Evolutionary conservation across 176 grass and related monocot genomes (phyloP).

Genomic region (Lolium rigidum): DNA sequence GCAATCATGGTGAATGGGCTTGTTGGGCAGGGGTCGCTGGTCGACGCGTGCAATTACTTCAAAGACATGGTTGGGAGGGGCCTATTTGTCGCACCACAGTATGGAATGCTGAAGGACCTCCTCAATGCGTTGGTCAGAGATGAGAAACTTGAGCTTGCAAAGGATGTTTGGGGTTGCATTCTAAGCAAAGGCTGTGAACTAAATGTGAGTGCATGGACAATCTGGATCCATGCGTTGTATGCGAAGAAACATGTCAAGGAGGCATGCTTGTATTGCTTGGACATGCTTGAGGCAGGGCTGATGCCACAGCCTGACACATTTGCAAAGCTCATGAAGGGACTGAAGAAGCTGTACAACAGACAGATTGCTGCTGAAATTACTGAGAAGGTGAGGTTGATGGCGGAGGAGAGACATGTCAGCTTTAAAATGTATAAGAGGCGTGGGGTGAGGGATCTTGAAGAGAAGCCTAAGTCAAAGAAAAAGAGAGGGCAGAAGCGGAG

Average conservation of each 20-base stretch:
- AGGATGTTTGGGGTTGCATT: constrained; percentile 88
- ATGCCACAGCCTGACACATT: constrained; percentile 95
- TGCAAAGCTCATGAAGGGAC: constrained; percentile 88
- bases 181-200: constrained; percentile 78
- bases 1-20: constrained; percentile 87
- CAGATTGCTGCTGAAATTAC: constrained; percentile 85
- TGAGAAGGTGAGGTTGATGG: constrained; percentile 88
- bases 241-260: constrained; percentile 83
- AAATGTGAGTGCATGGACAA: constrained; percentile 88
- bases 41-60: constrained; percentile 80
- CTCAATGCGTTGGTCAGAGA: constrained; percentile 78
- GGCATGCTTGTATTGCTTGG: constrained; percentile 82
- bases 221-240: constrained; percentile 90
- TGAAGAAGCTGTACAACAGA: constrained; percentile 89
- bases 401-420: constrained; percentile 83
- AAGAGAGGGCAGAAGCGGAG: constrained; percentile 51
- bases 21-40: constrained; percentile 57
- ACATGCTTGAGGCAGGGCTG: constrained; percentile 88
- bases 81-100: constrained; percentile 78
- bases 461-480: constrained; percentile 67
- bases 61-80: constrained; percentile 86
- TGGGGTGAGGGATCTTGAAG: constrained; percentile 78
- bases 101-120: constrained; percentile 86
- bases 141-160: constrained; percentile 85
- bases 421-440: constrained; percentile 98